phyloP scores from a whole-genome alignment of 352 stramenopile species.

The Globisporangium paroecandrum region DNA sequence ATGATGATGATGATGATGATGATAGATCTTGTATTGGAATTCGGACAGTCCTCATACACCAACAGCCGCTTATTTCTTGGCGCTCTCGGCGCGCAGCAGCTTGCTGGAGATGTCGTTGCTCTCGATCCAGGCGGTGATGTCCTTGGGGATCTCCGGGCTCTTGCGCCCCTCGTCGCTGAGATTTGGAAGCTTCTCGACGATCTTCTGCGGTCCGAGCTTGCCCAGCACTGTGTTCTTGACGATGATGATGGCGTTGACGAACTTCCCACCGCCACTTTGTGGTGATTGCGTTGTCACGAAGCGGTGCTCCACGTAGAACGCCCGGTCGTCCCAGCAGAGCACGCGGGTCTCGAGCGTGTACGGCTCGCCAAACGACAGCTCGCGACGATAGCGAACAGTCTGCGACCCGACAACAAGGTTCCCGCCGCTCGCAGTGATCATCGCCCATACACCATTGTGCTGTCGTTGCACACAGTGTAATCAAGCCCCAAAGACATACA shows the following conservation, averaged over 20 bases:
- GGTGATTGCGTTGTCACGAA: conserved; percentile 55
- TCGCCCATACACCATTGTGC: conserved; percentile 71
- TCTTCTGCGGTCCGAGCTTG: conserved; percentile 43
- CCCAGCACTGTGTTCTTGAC: conserved; percentile 86
- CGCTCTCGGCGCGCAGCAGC: conserved; percentile 43
- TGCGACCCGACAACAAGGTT: conserved; percentile 84
- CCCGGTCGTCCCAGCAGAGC: conserved; percentile 73
- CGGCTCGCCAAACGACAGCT: conserved; percentile 62
- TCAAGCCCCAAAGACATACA: neutral
- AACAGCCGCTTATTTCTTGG: neutral
- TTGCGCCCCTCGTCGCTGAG: conserved; percentile 26
- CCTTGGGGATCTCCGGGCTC: conserved; percentile 40
- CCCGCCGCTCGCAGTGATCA: conserved; percentile 45
- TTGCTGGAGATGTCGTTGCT: conserved; percentile 78
- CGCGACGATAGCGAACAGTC: conserved; percentile 77
- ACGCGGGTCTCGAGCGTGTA: conserved; percentile 76
- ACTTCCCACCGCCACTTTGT: conserved; percentile 26
- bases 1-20: neutral
- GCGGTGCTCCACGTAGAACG: conserved; percentile 86
- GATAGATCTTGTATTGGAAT: neutral
- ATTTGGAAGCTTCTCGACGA: conserved; percentile 58
- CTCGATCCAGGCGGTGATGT: conserved; percentile 66
- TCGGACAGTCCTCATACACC: neutral
- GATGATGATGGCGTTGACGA: conserved; percentile 84
- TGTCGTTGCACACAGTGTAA: neutral